phyloP scores from a whole-genome alignment of 2,329 filamentous ascomycete genomes.

The Fonsecaea monophora region DNA sequence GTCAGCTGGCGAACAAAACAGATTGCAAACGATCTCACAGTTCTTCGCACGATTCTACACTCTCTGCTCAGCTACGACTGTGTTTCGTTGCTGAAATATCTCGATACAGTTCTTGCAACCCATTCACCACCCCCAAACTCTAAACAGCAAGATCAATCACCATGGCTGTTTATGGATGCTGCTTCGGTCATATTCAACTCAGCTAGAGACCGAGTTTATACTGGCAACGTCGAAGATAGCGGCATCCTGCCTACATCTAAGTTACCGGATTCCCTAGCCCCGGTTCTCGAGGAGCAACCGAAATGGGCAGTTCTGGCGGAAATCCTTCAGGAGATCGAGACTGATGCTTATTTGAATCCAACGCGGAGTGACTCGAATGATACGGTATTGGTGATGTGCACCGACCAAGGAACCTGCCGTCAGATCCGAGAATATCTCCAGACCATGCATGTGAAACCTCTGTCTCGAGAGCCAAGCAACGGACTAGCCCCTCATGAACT shows the following conservation, averaged over 20 bases:
- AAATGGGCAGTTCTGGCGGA: conserved; percentile 93
- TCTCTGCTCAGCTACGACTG: conserved; percentile 83
- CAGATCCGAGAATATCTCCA: conserved; percentile 91
- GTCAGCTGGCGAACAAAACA: conserved; percentile 94
- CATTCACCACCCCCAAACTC: conserved; percentile 88
- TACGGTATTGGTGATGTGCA: conserved; percentile 95
- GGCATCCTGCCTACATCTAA: conserved; percentile 56
- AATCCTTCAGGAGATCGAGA: conserved; percentile 89
- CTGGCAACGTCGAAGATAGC: conserved; percentile 70
- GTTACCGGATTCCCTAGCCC: conserved; percentile 69
- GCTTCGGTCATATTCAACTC: conserved; percentile 93
- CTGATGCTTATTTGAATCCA: conserved; percentile 85
- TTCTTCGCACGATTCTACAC: conserved; percentile 82
- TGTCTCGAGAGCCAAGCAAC: conserved; percentile 48
- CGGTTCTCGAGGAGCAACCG: conserved; percentile 89
- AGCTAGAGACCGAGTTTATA: conserved; percentile 85
- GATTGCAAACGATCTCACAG: conserved; percentile 86
- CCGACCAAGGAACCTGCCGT: conserved; percentile 81
- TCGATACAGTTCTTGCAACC: conserved; percentile 91
- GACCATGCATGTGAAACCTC: conserved; percentile 78
- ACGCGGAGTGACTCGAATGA: conserved; percentile 82
- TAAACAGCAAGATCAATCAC: conserved; percentile 85
- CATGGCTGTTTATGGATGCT: conserved; percentile 95
- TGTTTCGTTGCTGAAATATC: conserved; percentile 87
- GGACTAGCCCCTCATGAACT: conserved; percentile 48